Base-by-base conservation (phyloP, 371 early-diverging fungal species). In the Sporodiniella umbellata region DNA sequence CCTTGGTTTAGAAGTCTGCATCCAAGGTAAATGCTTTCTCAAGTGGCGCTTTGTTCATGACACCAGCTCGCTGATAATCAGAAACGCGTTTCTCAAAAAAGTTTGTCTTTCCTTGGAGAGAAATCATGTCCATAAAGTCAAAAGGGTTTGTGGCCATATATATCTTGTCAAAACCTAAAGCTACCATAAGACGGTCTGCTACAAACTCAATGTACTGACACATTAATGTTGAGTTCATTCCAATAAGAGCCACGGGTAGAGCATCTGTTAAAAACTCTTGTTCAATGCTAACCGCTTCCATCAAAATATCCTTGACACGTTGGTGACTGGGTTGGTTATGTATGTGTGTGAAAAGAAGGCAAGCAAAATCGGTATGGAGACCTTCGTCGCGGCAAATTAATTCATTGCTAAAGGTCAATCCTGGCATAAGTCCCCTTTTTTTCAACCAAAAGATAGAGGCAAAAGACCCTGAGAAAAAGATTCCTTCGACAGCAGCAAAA, bases 401-500 rank as follows among this genome's bases (percentile, higher is more conserved):
- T 75, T 99, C 99, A 81, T 99, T 99, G 56, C 94, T 93, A 83
- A 99, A 99, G 42, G 99, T 98, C 51, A 99, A 85, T 19, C 99
- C 99, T 19, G 99, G 98, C 99, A 99, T 99, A 42, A 99, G 71
- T 42, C 99, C 99, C 65, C 99, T 91, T 81, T 99, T 99, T 88
- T 99, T 99, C 62, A 99, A 87, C 99, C 99, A 99, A 71, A 99
- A 99, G 81, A 99, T 99, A 33, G 99, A 84, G 2, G 99, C 99
- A 75, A 99, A 97, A 17, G 99, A 86, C 8, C 99, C 99, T 44
- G 95, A 95, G 80, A 99, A 99, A 86, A 99, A 99, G 68, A 99
- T 98, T 47, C 99, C 99, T 71, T 99, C 99, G 18, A 99, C 99
- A 37, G 98, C 99, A 42, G 99, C 99, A 82, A 99, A 99, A 43